These are phyloP conservation scores for Colletotrichum nymphaeae DNA, from an alignment of 2,329 filamentous ascomycete genomes.

Conservation along the genomic window DNA sequence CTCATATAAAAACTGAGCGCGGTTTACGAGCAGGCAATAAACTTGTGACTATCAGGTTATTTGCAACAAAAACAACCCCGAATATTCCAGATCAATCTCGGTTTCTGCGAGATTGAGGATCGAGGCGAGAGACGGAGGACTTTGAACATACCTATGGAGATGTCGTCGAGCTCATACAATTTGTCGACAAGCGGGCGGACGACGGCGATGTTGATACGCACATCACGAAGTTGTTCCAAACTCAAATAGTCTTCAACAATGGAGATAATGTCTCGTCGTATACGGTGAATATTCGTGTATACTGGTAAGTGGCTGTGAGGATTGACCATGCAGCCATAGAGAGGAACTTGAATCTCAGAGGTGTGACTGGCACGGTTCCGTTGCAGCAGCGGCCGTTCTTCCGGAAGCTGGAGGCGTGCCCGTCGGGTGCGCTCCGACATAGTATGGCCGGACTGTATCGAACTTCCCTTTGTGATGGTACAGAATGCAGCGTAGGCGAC, in stretches of 20 bases:
- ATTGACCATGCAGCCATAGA: constrained; percentile 67
- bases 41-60: constrained; percentile 58
- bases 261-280: constrained; percentile 71
- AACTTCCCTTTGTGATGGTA: not conserved
- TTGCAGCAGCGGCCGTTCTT: constrained; percentile 48
- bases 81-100: not conserved
- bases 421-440: constrained; percentile 37
- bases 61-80: not conserved
- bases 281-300: constrained; percentile 82
- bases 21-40: constrained; percentile 86
- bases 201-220: constrained; percentile 83
- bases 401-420: constrained; percentile 34
- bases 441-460: constrained; percentile 25
- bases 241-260: constrained; percentile 74
- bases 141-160: constrained; percentile 72
- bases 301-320: constrained; percentile 74
- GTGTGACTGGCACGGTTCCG: constrained; percentile 49
- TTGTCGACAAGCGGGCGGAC: constrained; percentile 87
- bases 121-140: not conserved
- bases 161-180: constrained; percentile 81
- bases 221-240: constrained; percentile 81
- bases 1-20: constrained; percentile 82
- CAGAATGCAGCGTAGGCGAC: not conserved
- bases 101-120: not conserved
- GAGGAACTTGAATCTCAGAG: constrained; percentile 49